Base-by-base conservation (phyloP, 2,329 filamentous ascomycete genomes). In the Cytospora paraplurivora region DNA sequence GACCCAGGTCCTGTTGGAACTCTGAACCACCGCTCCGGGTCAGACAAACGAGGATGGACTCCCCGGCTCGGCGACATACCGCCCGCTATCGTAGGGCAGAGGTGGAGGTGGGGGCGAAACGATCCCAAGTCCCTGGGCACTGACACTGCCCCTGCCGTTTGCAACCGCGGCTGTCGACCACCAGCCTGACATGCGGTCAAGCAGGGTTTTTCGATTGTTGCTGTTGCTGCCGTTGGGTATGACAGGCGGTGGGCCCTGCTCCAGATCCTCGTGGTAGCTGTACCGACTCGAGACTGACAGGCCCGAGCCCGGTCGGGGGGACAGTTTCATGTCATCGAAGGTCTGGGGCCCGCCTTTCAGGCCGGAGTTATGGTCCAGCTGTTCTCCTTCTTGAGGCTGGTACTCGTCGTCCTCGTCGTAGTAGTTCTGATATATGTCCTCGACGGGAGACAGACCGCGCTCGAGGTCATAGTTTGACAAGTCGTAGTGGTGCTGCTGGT, bases 291-390 rank as follows among this genome's bases (percentile, higher is more conserved):
- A 37, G 4, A 51, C 35, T 19, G 50, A 54, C 4, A 44, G 47
- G 33, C 56, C 50, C n/a, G 52, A 49, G 33, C 56, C 50, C 15
- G 52, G 32, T 10, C 49, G 53, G 11, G 47, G 60, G 27, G 56
- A 54, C 47, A 65, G 35, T 7, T 50, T 35, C 63, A 65, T 65
- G 4, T 65, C 63, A 2, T 63, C 60, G 8, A 65, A 65, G 5
- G 63, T 65, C 21, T 56, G 56, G 11, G 63, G 60, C 27, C 27
- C 27, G 3, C 59, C 59, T 15, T 37, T 35, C 4, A 47, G 58
- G 7, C 51, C 53, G 1, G 47, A 60, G 17, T 19, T n/a, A 2
- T n/a, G 50, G n/a, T 27, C 38, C 27, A 27, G 27, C 27, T 27
- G 27, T 12, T 50, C 51, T 7, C 44, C 38, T 2, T 27, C 32